Evolutionary conservation across 352 stramenopile genomes (phyloP), one percentile per base, ranked within the genome.

Genomic region (Aphanomyces invadans): DNA sequence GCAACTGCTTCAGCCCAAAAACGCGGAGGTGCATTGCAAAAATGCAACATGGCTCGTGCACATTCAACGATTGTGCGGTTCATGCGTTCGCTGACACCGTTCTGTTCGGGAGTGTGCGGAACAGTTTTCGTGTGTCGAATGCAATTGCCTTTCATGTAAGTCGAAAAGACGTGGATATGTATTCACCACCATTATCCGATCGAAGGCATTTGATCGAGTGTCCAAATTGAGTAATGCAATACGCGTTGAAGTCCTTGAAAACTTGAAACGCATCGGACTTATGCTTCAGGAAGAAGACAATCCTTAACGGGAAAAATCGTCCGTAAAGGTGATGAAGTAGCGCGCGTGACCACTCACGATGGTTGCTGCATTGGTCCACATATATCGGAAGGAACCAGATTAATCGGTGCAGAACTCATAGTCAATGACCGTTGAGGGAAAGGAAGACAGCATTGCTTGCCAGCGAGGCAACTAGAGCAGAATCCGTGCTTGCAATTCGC

Each of bases 311-410:
- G 54, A 63, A 45, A 52, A 73, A 36, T 71, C 69, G 21, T 71
- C 69, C 0, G 61, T 38, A n/a, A 73, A 73, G 2, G 21, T 49
- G 1, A 71, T 36, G 2, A 39, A 12, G 28, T 73, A 70, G 38
- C 45, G 33, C 4, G 36, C 39, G 17, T 48, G 39, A 15, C 49
- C 32, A 5, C 48, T 36, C 1, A 2, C 10, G 54, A 62, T 5
- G 19, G 17, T 3, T 11, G 15, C 1, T 1, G 19, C 62, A 71
- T 70, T 5, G 63, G 63, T 1, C 63, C 69, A 25, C 69, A 53
- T 11, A 73, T 11, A 46, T 73, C 69, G 12, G 26, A 67, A 29
- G 70, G 62, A 11, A 73, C 36, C 28, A 73, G 25, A 38, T 73
- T 19, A 0, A 73, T 45, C 25, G 54, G 25, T 17, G 36, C 19